These are phyloP conservation scores for Neurospora crassa DNA, from an alignment of 2,329 filamentous ascomycete genomes.

Conservation along the genomic window DNA sequence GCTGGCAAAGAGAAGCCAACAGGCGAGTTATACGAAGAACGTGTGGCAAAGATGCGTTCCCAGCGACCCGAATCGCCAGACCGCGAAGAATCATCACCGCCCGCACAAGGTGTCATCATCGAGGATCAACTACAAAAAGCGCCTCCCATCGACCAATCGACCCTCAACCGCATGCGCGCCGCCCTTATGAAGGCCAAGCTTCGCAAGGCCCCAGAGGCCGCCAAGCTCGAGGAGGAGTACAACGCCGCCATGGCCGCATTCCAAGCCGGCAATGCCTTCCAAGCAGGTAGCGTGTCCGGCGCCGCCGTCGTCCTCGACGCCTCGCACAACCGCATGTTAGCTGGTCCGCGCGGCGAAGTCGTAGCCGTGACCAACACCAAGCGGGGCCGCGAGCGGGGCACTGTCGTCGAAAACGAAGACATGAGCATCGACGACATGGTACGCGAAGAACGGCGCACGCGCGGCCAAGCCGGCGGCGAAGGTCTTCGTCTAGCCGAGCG, in stretches of 20 bases:
- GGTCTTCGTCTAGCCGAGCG: conserved; percentile 77
- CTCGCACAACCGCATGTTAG: conserved; percentile 84
- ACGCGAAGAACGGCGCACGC: conserved; percentile 80
- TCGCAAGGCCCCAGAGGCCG: conserved; percentile 63
- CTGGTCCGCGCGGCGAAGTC: conserved; percentile 62
- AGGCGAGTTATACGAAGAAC: conserved; percentile 74
- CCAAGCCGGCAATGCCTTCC: conserved; percentile 28
- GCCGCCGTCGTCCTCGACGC: conserved; percentile 72
- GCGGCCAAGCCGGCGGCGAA: conserved; percentile 68
- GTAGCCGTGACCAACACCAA: conserved; percentile 63
- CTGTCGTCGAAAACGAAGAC: conserved; percentile 84
- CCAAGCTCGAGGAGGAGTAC: conserved; percentile 74
- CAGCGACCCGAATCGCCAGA: conserved; percentile 19
- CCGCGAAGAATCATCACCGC: conserved; percentile 17
- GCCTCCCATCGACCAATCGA: conserved; percentile 61
- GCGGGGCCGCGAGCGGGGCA: conserved; percentile 73
- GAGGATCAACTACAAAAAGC: conserved; percentile 39
- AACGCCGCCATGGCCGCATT: conserved; percentile 61
- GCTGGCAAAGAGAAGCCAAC: conserved; percentile 77
- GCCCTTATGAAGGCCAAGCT: conserved; percentile 95
- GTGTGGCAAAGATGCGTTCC: conserved; percentile 47
- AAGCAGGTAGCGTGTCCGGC: neutral
- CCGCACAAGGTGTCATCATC: conserved; percentile 47
- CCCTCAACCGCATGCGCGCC: conserved; percentile 81
- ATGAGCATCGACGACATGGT: conserved; percentile 98